Percentiles rank a stretch among this genome's conserved stretches.
Conservation (phyloP, 139 green algal species). For the Closterium sp. region DNA sequence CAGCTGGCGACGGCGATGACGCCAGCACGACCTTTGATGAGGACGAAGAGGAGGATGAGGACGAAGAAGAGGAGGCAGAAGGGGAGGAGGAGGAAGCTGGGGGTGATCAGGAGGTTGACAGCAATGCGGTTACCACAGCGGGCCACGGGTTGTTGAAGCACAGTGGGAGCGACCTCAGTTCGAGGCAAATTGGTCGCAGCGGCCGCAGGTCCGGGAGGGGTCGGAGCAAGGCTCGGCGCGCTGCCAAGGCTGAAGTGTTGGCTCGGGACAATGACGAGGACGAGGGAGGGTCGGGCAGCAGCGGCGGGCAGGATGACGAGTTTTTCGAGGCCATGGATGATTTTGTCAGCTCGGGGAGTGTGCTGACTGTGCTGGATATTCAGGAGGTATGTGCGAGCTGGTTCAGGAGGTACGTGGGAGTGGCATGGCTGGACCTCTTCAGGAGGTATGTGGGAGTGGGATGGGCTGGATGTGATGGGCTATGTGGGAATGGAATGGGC, state of each 20-base stretch:
- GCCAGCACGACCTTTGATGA: neutral
- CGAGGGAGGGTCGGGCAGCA: neutral
- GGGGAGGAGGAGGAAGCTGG: neutral
- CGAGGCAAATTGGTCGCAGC: neutral
- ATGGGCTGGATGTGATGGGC: too few relatives aligned
- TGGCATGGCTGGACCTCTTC: neutral
- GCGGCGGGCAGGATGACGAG: neutral
- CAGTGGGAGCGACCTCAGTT: neutral
- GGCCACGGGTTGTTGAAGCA: neutral
- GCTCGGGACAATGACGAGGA: neutral
- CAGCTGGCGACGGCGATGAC: neutral
- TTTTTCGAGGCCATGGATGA: slow-evolving; percentile 22
- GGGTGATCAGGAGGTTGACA: neutral
- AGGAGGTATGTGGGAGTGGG: neutral
- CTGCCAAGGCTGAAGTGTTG: neutral
- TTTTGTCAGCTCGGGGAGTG: neutral
- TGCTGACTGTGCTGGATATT: neutral
- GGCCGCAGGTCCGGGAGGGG: neutral
- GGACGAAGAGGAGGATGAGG: neutral
- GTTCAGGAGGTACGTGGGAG: too few relatives aligned
- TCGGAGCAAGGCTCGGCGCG: neutral
- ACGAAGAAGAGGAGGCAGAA: neutral
- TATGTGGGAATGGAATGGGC: neutral
- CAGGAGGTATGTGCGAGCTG: neutral
- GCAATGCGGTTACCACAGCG: neutral